Base-by-base conservation (phyloP, 2,329 filamentous ascomycete genomes). In the Aspergillus sp. region DNA sequence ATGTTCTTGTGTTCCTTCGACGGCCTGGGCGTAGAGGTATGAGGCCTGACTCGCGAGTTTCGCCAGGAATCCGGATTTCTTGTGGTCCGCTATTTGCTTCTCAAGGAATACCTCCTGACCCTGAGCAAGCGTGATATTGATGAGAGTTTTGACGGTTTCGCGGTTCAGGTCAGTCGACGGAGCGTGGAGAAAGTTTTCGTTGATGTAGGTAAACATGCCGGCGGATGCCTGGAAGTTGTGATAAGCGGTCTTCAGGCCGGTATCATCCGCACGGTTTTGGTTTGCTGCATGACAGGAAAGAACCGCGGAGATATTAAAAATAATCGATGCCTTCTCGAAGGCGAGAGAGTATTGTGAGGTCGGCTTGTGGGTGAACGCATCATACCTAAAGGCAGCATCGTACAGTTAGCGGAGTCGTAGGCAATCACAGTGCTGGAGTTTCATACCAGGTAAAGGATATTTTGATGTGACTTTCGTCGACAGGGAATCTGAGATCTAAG, bases 171-270 rank as follows among this genome's bases (percentile, higher is more conserved):
- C 95, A n/a, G 91, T 93, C 8, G 93, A 97, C 0, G 96, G 95
- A 1, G 95, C 95, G 70, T 99, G 95, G 37, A 99, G 81, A 73
- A 99, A 99, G 78, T 99, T 99, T 78, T 99, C 95, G 76, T 99
- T 99, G 79, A 99, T 99, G 70, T 99, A 99, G 53, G 93, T 98
- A 76, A 98, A 99, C 95, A 99, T 99, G 79, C 95, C 95, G 9
- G 95, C 95, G 7, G 93, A 93, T 41, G 95, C 95, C 76, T 99
- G 95, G 79, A 98, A 98, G 19, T 93, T 97, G 76, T 99, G 93
- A 73, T 98, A 99, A 17, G 95, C 91, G 14, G 92, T 93, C 79
- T 99, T 99, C 72, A 98, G 84, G 35, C 93, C 93, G 6, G 90
- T 84, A 70, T 99, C 95, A 72, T 98, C 93, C 63, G 90, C 90